Evolutionary conservation across 306 rosid genomes (phyloP).

Genomic region (Medicago lupulina): DNA sequence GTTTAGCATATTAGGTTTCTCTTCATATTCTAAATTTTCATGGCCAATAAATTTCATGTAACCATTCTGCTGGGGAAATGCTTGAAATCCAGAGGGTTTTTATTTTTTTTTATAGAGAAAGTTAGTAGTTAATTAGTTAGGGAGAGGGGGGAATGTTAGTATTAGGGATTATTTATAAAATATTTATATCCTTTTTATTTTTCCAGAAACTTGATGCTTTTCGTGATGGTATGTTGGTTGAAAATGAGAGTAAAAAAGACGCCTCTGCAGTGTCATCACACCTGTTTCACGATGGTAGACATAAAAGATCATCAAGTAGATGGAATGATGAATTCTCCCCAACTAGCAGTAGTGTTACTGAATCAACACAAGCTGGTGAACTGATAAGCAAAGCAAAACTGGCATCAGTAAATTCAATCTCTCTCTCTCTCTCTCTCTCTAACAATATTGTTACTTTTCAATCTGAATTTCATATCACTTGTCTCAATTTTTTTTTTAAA

Average conservation of each 20-base stretch:
- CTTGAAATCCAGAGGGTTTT: not conserved
- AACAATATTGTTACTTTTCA: conserved; percentile 22
- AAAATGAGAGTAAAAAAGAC: conserved; percentile 74
- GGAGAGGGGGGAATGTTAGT: not conserved
- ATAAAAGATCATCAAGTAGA: conserved; percentile 81
- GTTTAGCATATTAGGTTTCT: conserved; percentile 12
- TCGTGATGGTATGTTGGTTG: conserved; percentile 59
- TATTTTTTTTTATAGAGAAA: not conserved
- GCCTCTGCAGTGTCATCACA: conserved; percentile 58
- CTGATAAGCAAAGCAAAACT: conserved; percentile 71
- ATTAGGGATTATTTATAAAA: conserved; percentile 18
- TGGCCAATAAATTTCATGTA: conserved; percentile 2
- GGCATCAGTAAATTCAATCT: conserved; percentile 43
- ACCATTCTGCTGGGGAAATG: conserved; percentile 4
- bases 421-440: conserved; percentile 3
- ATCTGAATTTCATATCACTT: conserved; percentile 12
- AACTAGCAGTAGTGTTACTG: conserved; percentile 76
- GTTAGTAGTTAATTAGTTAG: not conserved
- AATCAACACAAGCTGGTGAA: conserved; percentile 89
- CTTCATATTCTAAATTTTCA: conserved; percentile 8
- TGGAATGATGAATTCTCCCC: conserved; percentile 89
- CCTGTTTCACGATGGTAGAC: conserved; percentile 66
- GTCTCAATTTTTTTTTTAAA: conserved; percentile 4
- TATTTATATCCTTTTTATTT: conserved; percentile 4
- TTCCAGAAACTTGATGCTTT: conserved; percentile 66